Evolutionary conservation across 2,329 filamentous ascomycete genomes (phyloP), one percentile per base, ranked within the genome.

Genomic region (Cercospora zeae-maydis): DNA sequence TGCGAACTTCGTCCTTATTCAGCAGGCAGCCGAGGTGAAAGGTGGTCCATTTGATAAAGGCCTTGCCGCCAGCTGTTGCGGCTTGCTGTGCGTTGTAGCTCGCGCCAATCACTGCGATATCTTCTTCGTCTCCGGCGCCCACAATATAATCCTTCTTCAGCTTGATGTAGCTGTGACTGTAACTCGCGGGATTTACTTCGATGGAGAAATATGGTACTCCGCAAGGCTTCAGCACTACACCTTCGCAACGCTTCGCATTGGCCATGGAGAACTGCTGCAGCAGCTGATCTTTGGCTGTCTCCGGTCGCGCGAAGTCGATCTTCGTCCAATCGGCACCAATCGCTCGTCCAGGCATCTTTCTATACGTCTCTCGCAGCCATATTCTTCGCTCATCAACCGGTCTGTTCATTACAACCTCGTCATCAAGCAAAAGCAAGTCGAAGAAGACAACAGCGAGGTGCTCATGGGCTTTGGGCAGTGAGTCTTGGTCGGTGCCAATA

Each of bases 81-180:
- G 88, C 89, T 65, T 86, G 84, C 55, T 81, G 78, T 2, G 88
- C 78, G 67, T 92, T 84, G 69, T 89, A 92, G 16, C 86, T 85
- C 5, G 86, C 92, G 0, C 91, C 92, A 2, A 96, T 79, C 1
- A 93, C 82, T 1, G 89, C 88, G 72, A 96, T 90, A 74, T 96
- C 93, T 9, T 90, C 90, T 31, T 92, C 86, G 6, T 59, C 57
- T 0, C 92, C 91, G 72, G 93, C 85, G 2, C 86, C 86, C 27
- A 83, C 81, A 37, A 96, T 84, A 70, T 96, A 96, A 71, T 95
- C 91, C 71, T 92, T 92, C 75, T 96, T 96, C 45, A 96, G 76
- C 76, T 96, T 96, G 71, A 96, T 90, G 73, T 86, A 72, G 24
- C 68, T 67, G 30, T 64, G 64, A 21, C 60, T 62, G 30, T 66